Percentiles rank a stretch among this genome's conserved stretches.
These are phyloP conservation scores for Staphylotrichum longicolle DNA, from an alignment of 495 filamentous ascomycete species.

Conservation along the genomic window DNA sequence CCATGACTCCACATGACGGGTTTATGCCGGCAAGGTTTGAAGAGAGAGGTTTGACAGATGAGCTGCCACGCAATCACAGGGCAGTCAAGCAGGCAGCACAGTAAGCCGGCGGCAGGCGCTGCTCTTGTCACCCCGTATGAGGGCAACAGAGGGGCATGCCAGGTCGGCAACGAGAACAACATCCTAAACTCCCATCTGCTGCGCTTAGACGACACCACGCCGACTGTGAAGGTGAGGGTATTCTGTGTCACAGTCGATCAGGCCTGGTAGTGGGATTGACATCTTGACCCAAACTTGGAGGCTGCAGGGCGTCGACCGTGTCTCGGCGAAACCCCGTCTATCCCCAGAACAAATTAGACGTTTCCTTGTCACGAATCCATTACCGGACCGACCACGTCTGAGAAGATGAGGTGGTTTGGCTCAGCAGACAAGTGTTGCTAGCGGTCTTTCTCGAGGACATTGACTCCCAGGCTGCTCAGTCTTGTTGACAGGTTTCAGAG, in stretches of 20 bases:
- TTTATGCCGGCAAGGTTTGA: too few species aligned
- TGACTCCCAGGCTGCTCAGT: background rate
- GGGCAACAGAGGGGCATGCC: background rate
- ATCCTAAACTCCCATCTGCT: background rate
- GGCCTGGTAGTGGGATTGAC: background rate
- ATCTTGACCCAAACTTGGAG: too few species aligned
- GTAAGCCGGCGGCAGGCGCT: too few species aligned
- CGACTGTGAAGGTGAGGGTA: background rate
- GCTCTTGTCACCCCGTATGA: too few species aligned
- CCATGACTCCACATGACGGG: background rate
- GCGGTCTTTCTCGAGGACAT: too few species aligned
- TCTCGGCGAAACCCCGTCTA: background rate
- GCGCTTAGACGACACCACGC: background rate
- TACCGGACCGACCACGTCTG: background rate
- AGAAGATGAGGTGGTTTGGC: background rate
- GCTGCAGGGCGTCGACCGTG: background rate
- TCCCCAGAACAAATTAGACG: too few species aligned
- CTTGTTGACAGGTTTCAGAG: background rate
- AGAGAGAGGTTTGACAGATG: too few species aligned
- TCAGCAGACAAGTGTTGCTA: background rate
- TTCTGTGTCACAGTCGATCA: slow-evolving; percentile 3
- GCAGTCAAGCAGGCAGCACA: too few species aligned
- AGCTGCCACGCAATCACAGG: too few species aligned
- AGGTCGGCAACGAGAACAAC: background rate
- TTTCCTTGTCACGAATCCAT: too few species aligned